These are phyloP conservation scores for Groenewaldozyma sp. DNA, from an alignment of 1,139 yeast species.

Conservation along the genomic window DNA sequence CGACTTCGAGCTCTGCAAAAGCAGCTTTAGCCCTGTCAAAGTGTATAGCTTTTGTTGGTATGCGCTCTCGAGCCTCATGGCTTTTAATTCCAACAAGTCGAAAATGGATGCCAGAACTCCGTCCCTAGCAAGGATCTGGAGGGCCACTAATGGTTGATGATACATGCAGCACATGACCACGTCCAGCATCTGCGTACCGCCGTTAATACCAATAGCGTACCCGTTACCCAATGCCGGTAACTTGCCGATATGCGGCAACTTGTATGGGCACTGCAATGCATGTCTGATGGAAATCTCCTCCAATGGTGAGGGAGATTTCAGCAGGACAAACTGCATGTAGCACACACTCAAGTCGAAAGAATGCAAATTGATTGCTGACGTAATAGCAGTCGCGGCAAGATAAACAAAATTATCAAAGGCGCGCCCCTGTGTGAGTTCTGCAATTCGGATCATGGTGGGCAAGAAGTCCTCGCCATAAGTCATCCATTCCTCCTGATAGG, in stretches of 20 bases:
- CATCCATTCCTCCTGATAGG: not conserved
- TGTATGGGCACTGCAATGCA: not conserved
- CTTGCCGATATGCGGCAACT: not conserved
- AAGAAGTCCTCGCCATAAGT: not conserved
- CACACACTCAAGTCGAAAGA: not conserved
- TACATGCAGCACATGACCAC: not conserved
- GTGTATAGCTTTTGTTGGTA: conserved; percentile 1
- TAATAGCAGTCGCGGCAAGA: no score
- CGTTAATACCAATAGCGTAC: not conserved
- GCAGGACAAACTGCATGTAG: not conserved
- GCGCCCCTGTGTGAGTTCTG: no score
- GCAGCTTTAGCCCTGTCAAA: not conserved
- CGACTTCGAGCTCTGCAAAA: no score
- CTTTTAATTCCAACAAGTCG: not conserved
- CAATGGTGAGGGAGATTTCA: not conserved
- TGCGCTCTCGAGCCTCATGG: no score
- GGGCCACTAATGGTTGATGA: not conserved
- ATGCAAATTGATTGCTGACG: not conserved
- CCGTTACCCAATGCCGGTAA: not conserved
- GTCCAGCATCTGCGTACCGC: conserved; percentile 1
- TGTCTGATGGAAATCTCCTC: not conserved
- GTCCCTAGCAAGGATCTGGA: not conserved
- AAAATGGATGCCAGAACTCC: not conserved
- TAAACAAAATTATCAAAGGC: no score
- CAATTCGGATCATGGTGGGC: not conserved